Evolutionary conservation across 2,329 filamentous ascomycete genomes (phyloP).

Genomic region (Fusarium secorum): DNA sequence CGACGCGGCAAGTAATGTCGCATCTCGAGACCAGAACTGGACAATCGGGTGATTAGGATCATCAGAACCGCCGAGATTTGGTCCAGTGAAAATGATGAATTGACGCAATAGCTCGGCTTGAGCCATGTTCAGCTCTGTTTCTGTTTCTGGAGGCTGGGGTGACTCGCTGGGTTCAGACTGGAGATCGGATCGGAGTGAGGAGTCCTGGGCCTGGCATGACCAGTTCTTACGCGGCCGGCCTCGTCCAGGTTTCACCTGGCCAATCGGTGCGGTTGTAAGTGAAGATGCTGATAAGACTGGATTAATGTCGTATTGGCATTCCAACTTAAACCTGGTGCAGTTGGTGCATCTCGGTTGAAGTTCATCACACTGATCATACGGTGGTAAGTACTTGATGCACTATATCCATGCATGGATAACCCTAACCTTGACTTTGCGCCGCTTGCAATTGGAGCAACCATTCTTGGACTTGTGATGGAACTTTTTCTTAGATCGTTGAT

Average conservation of each 20-base stretch:
- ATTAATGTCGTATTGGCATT: background rate
- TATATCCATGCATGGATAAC: background rate
- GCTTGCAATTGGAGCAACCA: background rate
- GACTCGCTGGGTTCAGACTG: background rate
- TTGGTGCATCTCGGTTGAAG: background rate
- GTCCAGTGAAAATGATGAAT: background rate
- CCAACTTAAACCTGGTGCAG: background rate
- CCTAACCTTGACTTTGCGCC: background rate
- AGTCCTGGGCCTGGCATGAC: background rate
- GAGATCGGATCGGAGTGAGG: too few species aligned
- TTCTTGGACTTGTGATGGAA: background rate
- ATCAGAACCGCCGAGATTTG: background rate
- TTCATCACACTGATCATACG: background rate
- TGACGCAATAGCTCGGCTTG: background rate
- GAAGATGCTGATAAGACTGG: background rate
- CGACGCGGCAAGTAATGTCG: background rate
- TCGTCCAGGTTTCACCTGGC: background rate
- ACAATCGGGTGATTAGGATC: background rate
- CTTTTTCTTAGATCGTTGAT: background rate
- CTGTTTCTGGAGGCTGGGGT: background rate
- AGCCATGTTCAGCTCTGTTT: background rate
- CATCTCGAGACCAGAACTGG: background rate
- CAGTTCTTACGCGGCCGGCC: background rate
- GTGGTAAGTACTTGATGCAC: background rate
- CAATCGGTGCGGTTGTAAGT: fast-evolving